Conservation (phyloP, 2,329 filamentous ascomycete genomes). For the Exophiala bonariae region DNA sequence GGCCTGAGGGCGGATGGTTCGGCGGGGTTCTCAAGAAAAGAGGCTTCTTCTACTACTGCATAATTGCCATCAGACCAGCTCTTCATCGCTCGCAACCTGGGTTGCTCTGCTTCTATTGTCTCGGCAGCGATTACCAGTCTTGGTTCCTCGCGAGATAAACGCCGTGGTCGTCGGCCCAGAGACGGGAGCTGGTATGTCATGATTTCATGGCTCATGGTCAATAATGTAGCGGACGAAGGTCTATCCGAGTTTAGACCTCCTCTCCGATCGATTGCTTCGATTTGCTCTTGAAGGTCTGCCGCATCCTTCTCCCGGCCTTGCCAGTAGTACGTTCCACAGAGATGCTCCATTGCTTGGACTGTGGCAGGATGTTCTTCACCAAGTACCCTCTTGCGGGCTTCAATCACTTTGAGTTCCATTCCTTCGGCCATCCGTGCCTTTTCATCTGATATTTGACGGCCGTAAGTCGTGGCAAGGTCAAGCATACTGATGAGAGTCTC, state of each 20-base stretch:
- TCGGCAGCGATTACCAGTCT: too few relatives aligned
- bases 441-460: neutral
- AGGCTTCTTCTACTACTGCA: too few relatives aligned
- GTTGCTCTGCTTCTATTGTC: neutral
- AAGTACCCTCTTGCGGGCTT: constrained; percentile 12
- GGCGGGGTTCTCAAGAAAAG: too few relatives aligned
- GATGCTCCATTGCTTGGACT: constrained; percentile 1
- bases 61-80: neutral
- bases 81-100: neutral
- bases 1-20: too few relatives aligned
- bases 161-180: neutral
- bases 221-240: neutral
- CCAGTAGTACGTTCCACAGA: neutral
- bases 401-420: constrained; percentile 16
- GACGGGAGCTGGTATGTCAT: neutral
- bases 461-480: constrained; percentile 22
- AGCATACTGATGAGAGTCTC: constrained; percentile 28
- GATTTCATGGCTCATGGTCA: constrained; percentile 1
- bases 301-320: neutral
- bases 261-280: neutral
- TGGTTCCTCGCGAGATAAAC: neutral
- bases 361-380: constrained; percentile 25
- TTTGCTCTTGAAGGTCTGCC: neutral
- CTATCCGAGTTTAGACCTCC: neutral
- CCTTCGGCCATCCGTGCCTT: constrained; percentile 12